These are phyloP conservation scores for Akanthomyces dipterigenus DNA, from an alignment of 2,329 filamentous ascomycete genomes.

Conservation along the genomic window DNA sequence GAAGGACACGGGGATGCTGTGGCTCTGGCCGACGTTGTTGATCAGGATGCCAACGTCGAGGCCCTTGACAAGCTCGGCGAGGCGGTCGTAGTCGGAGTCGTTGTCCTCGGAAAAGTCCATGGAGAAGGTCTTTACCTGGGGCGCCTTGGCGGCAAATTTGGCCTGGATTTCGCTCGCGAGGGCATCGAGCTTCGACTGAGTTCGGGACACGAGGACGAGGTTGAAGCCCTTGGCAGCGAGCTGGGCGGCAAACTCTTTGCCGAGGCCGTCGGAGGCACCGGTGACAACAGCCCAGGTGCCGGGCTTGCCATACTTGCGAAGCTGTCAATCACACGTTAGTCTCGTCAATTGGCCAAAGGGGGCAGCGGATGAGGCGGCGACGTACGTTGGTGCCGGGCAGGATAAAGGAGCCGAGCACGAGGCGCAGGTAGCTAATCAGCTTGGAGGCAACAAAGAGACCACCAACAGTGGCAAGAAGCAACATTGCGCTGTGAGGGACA, in stretches of 20 bases:
- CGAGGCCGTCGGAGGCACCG: conserved; percentile 91
- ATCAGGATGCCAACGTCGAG: conserved; percentile 82
- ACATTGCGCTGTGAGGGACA: conserved; percentile 39
- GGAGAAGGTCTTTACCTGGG: conserved; percentile 70
- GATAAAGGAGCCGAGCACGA: conserved; percentile 63
- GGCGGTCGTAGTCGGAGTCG: conserved; percentile 69
- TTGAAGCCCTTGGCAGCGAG: conserved; percentile 91
- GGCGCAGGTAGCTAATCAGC: conserved; percentile 50
- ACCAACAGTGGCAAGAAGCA: conserved; percentile 48
- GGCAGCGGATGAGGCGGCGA: conserved; percentile 13
- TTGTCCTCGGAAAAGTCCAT: conserved; percentile 88
- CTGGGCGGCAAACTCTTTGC: conserved; percentile 91
- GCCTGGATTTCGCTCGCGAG: conserved; percentile 69
- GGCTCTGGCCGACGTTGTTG: conserved; percentile 95
- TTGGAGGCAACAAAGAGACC: conserved; percentile 51
- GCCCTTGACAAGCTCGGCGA: conserved; percentile 61
- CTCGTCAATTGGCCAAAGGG: neutral
- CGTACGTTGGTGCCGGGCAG: conserved; percentile 57
- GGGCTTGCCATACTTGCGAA: conserved; percentile 82
- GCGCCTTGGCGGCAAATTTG: conserved; percentile 53
- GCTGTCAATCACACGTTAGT: conserved; percentile 40
- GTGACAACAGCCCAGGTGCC: conserved; percentile 94
- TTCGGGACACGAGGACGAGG: conserved; percentile 88
- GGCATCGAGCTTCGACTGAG: conserved; percentile 78
- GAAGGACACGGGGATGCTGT: conserved; percentile 89